Evolutionary conservation across 352 stramenopile species (phyloP), one percentile per base, ranked within the genome.

Genomic region (Ophiocytium majus): DNA sequence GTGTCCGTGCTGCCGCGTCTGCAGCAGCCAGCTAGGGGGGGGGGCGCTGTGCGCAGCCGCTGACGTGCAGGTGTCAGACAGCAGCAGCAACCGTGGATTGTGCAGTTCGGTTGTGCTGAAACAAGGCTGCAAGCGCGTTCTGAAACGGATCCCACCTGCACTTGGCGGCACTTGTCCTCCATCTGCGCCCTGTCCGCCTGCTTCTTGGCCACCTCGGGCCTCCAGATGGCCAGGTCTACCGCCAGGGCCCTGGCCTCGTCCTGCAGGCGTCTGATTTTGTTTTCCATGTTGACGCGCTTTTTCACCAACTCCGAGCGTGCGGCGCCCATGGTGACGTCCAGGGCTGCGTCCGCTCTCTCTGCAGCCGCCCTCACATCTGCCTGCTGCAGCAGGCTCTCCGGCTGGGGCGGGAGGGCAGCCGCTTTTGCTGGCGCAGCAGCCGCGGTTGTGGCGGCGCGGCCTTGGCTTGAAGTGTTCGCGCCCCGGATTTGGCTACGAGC

Each of bases 151-250:
- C n/a, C n/a, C 66, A 78, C 66, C 66, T 78, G 66, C 17, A 78
- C 5, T 17, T 17, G 32, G 32, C 66, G 32, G 66, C 66, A 78
- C 32, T 17, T 5, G 5, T 78, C 66, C 35, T 78, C 66, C 32
- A 78, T 5, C 66, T 78, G 5, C 5, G 32, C 17, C 5, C 43
- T 14, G 43, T 57, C 43, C 5, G 43, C 43, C 14, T 57, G 5
- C 14, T 5, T 57, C 14, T 14, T 57, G 5, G 14, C 43, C 43
- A 57, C 43, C 17, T 78, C 66, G 32, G 5, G 5, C 14, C 35
- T 78, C 66, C 66, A 78, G 14, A 78, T 78, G 5, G 66, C 17
- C 66, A 78, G 35, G 14, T 78, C 66, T 14, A 78, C 66, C 5
- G 66, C 66, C 35, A 78, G 35, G 5, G 66, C 66, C 66, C 66